Evolutionary conservation across 108 stramenopile genomes (phyloP).

Genomic region (Stephanodiscus triporus): DNA sequence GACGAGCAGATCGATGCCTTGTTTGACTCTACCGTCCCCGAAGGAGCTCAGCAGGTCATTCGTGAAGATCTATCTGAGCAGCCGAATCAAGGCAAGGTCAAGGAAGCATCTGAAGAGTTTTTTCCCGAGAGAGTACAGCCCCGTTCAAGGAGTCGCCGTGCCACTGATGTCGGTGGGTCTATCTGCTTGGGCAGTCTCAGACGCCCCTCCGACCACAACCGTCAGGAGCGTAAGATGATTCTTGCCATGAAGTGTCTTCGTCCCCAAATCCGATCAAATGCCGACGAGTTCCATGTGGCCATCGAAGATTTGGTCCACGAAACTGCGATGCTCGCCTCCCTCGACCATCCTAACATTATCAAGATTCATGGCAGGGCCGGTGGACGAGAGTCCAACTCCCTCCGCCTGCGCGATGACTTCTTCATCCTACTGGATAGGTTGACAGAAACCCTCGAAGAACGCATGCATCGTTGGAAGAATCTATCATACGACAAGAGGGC

Average conservation of each 20-base stretch:
- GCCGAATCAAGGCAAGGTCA: not conserved
- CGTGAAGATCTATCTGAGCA: not conserved
- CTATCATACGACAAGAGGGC: not conserved
- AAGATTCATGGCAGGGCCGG: slow-evolving; percentile 33
- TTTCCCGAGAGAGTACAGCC: not conserved
- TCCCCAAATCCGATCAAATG: slow-evolving; percentile 15
- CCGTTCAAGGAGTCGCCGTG: not conserved
- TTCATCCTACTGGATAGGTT: slow-evolving; percentile 77
- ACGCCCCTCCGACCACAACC: not conserved
- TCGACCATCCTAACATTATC: slow-evolving; percentile 40
- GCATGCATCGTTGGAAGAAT: slow-evolving; percentile 67
- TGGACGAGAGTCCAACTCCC: slow-evolving; percentile 4
- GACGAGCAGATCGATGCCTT: not conserved
- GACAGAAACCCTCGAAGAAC: slow-evolving; percentile 69
- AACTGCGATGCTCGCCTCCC: slow-evolving; percentile 29
- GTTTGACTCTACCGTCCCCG: not conserved
- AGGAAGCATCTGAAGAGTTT: not conserved
- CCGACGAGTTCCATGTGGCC: slow-evolving; percentile 26
- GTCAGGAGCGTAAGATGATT: not conserved
- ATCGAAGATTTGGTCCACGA: slow-evolving; percentile 39
- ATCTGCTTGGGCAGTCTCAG: not conserved
- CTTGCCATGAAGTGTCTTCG: slow-evolving; percentile 39
- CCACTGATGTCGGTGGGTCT: not conserved
- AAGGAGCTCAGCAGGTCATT: not conserved
- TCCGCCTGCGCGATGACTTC: slow-evolving; percentile 51